Evolutionary conservation across 768 basidiomycete species (phyloP).

Genomic region (Austroboletus festivus): DNA sequence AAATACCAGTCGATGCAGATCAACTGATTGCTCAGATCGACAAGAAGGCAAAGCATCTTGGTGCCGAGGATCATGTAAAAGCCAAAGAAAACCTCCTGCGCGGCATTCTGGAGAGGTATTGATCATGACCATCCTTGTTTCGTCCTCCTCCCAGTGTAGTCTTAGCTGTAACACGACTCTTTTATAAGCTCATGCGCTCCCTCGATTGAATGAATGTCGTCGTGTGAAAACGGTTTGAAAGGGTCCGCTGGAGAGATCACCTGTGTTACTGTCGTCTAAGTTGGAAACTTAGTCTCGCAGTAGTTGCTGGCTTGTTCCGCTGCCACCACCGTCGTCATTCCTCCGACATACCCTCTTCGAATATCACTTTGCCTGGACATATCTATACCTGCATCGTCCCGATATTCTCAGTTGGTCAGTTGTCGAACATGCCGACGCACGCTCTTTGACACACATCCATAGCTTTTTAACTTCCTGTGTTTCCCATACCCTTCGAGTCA

Average conservation of each 20-base stretch:
- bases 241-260: conserved; percentile 1
- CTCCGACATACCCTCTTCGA: conserved; percentile 2
- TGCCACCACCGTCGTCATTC: conserved; percentile 8
- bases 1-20: conserved; percentile 51
- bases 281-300: conserved; percentile 5
- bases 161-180: background rate
- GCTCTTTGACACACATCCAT: conserved; percentile 1
- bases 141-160: conserved; percentile 7
- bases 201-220: conserved; percentile 2
- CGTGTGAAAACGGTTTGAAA: conserved; percentile 23
- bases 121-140: background rate
- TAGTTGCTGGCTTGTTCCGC: conserved; percentile 6
- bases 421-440: background rate
- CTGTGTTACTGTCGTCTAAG: background rate
- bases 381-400: background rate
- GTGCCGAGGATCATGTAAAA: conserved; percentile 31
- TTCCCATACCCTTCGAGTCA: conserved; percentile 9
- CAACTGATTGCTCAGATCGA: conserved; percentile 50
- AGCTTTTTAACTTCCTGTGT: background rate
- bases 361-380: background rate
- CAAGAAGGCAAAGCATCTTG: conserved; percentile 45
- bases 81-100: conserved; percentile 35
- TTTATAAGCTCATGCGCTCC: background rate
- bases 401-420: conserved; percentile 8
- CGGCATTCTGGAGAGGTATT: conserved; percentile 34